Base-by-base conservation (phyloP, 306 rosid species). In the Lagenaria siceraria region DNA sequence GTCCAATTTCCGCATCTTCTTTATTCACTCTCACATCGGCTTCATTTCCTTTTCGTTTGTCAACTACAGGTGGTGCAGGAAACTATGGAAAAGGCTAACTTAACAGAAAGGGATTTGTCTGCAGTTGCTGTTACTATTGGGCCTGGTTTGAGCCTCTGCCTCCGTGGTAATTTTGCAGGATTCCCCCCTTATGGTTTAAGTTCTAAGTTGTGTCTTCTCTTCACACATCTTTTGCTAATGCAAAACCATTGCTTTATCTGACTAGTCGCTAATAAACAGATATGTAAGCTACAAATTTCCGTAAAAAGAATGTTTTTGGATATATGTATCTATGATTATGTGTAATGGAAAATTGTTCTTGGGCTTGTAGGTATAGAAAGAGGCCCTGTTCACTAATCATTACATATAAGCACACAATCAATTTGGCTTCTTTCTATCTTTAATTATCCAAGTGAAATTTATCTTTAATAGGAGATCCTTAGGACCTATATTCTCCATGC, bases 51-150 rank as follows among this genome's bases (percentile, higher is more conserved):
- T 72, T 78, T 68, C 75, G 33, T 70, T 76, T 80, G 11, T 77
- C 69, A 24, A 87, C 66, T 79, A 68, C 85, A 95, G 99, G 99
- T 95, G 82, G 97, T 95, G 82, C 97, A 88, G 86, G 96, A 90
- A 65, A 86, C 97, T 53, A 91, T 95, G 58, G 96, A 89, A 80
- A 90, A 85, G 79, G 97, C 99, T 86, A 86, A 77, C 54, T 78
- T 95, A 84, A 81, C 87, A 11, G 98, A 84, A 84, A 82, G 80
- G 49, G 93, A 95, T 86, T 85, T 95, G 61, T 86, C 97, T 46
- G 98, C 97, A n/a, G 88, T 95, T 65, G 98, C 97, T 82, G 97
- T 92, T 59, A 92, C 98, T 61, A 92, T 95, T 75, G 98, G 98
- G 82, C 98, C 98, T 43, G 98, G 97, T 84, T 92, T 95, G 83